Evolutionary conservation across 1,284 basidiomycete genomes (phyloP).

Genomic region (Pholiota adiposa): DNA sequence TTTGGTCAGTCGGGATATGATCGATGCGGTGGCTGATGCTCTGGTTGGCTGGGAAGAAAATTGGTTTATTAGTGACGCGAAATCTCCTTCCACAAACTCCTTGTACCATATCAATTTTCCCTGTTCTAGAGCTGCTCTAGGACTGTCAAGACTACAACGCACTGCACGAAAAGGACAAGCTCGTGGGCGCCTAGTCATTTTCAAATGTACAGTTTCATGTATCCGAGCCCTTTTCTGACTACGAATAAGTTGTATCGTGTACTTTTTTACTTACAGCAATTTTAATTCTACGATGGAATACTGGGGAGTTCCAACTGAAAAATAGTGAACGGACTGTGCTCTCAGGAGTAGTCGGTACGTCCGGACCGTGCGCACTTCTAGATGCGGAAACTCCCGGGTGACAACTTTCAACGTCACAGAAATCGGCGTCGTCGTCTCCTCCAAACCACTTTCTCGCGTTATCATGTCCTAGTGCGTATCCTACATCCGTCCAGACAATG

Average conservation of each 20-base stretch:
- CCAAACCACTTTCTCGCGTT: conserved; percentile 13
- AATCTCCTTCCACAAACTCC: neutral
- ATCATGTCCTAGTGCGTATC: conserved; percentile 28
- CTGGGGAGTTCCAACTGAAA: too few relatives aligned
- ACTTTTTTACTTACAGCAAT: too few relatives aligned
- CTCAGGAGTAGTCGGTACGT: neutral
- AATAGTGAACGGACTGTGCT: too few relatives aligned
- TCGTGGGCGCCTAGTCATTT: neutral
- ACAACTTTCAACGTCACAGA: conserved; percentile 23
- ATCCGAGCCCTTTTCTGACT: too few relatives aligned
- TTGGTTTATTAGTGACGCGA: conserved; percentile 1
- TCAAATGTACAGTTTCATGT: neutral
- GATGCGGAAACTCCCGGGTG: conserved; percentile 25
- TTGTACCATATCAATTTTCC: neutral
- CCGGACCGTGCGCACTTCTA: neutral
- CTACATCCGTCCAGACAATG: neutral
- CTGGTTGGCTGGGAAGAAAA: conserved; percentile 29
- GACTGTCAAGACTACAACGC: neutral
- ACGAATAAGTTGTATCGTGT: too few relatives aligned
- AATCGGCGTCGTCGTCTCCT: conserved; percentile 10
- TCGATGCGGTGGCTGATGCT: conserved; percentile 41
- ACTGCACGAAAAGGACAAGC: neutral
- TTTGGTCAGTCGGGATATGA: conserved; percentile 35
- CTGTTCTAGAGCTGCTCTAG: neutral
- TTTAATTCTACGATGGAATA: neutral